Conservation (phyloP, 495 filamentous ascomycete species). For the Penicillium maclennaniae region DNA sequence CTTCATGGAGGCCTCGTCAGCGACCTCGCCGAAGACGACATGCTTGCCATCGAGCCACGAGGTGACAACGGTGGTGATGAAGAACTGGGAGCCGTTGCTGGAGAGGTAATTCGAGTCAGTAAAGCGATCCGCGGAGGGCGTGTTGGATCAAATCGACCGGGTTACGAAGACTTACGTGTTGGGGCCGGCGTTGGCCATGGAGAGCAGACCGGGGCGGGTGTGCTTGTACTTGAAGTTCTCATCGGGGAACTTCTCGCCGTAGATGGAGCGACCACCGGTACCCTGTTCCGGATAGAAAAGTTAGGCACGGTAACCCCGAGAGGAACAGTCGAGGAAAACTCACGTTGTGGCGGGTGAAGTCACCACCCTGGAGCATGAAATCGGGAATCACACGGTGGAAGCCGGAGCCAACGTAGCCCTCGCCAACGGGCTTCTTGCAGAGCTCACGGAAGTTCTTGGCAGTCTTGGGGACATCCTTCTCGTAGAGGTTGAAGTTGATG, state of each 20-base stretch:
- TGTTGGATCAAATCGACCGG: neutral
- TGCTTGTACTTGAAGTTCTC: conserved; percentile 92
- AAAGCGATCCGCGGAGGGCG: neutral
- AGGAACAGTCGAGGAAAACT: conserved; percentile 25
- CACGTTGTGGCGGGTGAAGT: conserved; percentile 93
- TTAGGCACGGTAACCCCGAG: neutral
- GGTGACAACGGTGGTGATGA: conserved; percentile 90
- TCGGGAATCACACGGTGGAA: conserved; percentile 98
- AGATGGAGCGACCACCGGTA: conserved; percentile 95
- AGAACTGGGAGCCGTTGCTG: conserved; percentile 98
- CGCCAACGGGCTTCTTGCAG: conserved; percentile 87
- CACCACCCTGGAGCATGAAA: conserved; percentile 99
- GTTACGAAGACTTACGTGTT: conserved; percentile 55
- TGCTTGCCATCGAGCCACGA: conserved; percentile 95
- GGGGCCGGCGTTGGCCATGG: conserved; percentile 97
- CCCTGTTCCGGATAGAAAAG: conserved; percentile 38
- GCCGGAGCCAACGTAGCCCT: conserved; percentile 80
- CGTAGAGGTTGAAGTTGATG: conserved; percentile 88
- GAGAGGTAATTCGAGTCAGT: conserved; percentile 1
- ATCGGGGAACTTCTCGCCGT: conserved; percentile 94
- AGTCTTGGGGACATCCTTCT: conserved; percentile 86
- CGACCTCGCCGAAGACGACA: conserved; percentile 96
- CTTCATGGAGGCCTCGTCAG: conserved; percentile 55
- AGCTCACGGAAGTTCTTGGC: conserved; percentile 94
- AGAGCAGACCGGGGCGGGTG: conserved; percentile 80